Evolutionary conservation across 768 basidiomycete species (phyloP).

Genomic region (Filobasidium wieringae): DNA sequence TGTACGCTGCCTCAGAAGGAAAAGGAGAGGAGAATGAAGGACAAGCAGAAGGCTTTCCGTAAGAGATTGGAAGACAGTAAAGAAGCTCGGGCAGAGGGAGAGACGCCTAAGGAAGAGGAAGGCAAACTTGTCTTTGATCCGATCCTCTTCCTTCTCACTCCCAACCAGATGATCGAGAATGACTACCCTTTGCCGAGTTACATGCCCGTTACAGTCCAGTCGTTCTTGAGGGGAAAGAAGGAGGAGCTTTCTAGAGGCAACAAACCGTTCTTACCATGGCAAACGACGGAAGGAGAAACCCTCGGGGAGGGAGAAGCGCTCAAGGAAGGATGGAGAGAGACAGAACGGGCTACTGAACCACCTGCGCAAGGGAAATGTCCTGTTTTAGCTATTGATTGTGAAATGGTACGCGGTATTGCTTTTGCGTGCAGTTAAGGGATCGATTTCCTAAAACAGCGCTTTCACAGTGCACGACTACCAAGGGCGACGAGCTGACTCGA

Average conservation of each 20-base stretch:
- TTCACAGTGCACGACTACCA: constrained; percentile 68
- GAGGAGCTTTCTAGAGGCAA: not conserved
- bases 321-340: constrained; percentile 64
- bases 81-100: not conserved
- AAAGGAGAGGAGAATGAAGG: constrained; percentile 52
- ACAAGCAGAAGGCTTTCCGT: constrained; percentile 12
- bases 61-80: constrained; percentile 35
- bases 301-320: constrained; percentile 21
- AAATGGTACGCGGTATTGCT: constrained; percentile 57
- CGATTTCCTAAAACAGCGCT: not conserved
- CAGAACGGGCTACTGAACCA: constrained; percentile 44
- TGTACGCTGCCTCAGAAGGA: constrained; percentile 68
- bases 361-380: constrained; percentile 22
- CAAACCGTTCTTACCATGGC: not conserved
- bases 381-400: constrained; percentile 85
- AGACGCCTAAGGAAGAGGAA: constrained; percentile 14
- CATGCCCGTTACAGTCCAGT: constrained; percentile 47
- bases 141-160: constrained; percentile 57
- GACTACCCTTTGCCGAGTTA: constrained; percentile 84
- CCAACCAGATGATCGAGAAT: constrained; percentile 85
- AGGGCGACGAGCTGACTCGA: constrained; percentile 77
- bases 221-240: not conserved
- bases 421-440: not conserved
- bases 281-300: constrained; percentile 1
- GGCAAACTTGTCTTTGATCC: constrained; percentile 50